Evolutionary conservation across 2,329 filamentous ascomycete species (phyloP), one percentile per base, ranked within the genome.

Genomic region (Cryoendolithus antarcticus): DNA sequence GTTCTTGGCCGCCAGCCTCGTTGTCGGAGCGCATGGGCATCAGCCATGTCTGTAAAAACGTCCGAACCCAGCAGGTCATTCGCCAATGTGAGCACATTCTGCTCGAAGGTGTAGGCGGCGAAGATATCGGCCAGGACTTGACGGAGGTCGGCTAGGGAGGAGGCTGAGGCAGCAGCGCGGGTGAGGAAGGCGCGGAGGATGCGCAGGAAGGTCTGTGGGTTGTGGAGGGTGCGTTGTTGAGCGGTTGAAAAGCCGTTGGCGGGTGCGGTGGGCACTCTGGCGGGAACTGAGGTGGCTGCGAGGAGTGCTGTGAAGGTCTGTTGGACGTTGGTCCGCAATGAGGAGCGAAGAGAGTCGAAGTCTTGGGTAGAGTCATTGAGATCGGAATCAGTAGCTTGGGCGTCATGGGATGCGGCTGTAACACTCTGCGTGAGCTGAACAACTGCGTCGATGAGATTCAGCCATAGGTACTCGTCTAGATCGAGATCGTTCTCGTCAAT

Each of bases 81-180:
- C 1, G 91, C 86, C 3, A 98, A 74, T 2, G 74, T 71, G 12
- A 98, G 71, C 10, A 98, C 83, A 0, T 83, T 88, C 58, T 89
- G 84, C 60, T 98, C 91, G 57, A 96, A 95, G 0, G 86, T 81
- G 57, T 98, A 98, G 0, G 91, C 89, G 0, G 89, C 79, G 62
- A 98, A 96, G 39, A 98, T 89, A 9, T 88, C 91, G 1, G 77
- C 70, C 2, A 98, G 72, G 1, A 96, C 88, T 5, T 75, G 75
- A 32, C 91, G 81, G 3, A 98, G 71, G 56, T 96, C 86, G 1
- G 85, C 80, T 2, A 98, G 69, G 9, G 83, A 93, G 0, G 91
- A 88, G 0, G 86, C 93, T 12, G 80, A 78, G 15, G 75, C 72
- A 0, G 86, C 82, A 0, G 88, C 89, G 34, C 85, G 77, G 1